These are phyloP conservation scores for Ettlia oleoabundans DNA, from an alignment of 139 green algal species.

Conservation along the genomic window DNA sequence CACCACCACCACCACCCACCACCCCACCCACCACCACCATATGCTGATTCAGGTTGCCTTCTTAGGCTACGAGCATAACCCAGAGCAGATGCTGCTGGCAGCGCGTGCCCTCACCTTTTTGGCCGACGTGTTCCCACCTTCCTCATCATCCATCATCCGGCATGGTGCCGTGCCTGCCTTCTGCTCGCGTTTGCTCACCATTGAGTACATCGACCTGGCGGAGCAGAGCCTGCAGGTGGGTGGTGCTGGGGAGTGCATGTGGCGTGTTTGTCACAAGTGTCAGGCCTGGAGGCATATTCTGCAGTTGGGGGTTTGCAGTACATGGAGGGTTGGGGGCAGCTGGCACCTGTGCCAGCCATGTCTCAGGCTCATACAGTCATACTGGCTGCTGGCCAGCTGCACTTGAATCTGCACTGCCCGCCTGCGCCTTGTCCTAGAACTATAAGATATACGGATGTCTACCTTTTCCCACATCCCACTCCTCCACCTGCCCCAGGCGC, in stretches of 20 bases:
- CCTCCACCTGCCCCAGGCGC: conserved; percentile 56
- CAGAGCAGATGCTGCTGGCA: conserved; percentile 95
- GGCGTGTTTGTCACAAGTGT: no score
- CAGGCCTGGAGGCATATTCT: no score
- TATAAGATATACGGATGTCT: no score
- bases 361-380: no score
- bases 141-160: conserved; percentile 80
- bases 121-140: conserved; percentile 86
- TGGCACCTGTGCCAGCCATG: no score
- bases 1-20: not conserved
- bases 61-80: conserved; percentile 87
- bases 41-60: conserved; percentile 65
- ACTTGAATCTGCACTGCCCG: not conserved
- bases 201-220: conserved; percentile 99
- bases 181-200: conserved; percentile 87
- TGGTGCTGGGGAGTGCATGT: not conserved
- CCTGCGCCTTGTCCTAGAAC: not conserved
- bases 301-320: no score
- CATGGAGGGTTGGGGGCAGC: no score
- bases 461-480: not conserved
- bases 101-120: conserved; percentile 92
- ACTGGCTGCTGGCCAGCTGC: no score
- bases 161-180: conserved; percentile 85
- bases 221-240: conserved; percentile 90
- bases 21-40: not conserved